Conservation (phyloP, 352 stramenopile genomes). For the Phytophthora ohioensis region DNA sequence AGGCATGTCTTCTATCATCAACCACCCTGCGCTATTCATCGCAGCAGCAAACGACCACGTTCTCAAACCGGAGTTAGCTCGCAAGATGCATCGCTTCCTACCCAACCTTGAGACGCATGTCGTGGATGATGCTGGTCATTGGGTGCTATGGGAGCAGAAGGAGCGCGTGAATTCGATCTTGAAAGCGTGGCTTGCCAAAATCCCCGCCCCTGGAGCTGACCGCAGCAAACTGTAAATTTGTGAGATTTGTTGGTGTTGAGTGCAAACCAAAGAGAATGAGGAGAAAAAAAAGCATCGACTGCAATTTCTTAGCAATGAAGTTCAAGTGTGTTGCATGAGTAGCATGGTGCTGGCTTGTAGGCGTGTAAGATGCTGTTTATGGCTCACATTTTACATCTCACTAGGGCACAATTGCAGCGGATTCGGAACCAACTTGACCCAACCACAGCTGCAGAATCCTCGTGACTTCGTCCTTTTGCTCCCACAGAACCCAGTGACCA, state of each 20-base stretch:
- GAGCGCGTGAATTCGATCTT: constrained; percentile 53
- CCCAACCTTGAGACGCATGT: constrained; percentile 63
- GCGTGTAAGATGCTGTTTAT: background rate
- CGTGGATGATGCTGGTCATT: constrained; percentile 64
- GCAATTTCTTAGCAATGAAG: constrained; percentile 2
- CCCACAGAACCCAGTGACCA: constrained; percentile 72
- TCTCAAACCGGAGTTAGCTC: constrained; percentile 62
- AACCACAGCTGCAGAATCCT: constrained; percentile 53
- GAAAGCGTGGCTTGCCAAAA: constrained; percentile 49
- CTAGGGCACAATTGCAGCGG: too few relatives aligned
- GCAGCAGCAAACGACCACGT: constrained; percentile 62
- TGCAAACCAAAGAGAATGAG: background rate
- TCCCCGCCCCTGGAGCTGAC: constrained; percentile 14
- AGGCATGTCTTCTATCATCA: constrained; percentile 38
- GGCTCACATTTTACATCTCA: background rate
- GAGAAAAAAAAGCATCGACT: background rate
- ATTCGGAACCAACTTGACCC: constrained; percentile 17
- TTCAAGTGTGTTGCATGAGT: background rate
- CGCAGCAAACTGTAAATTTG: constrained; percentile 38
- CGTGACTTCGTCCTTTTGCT: constrained; percentile 55
- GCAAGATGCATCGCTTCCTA: constrained; percentile 62
- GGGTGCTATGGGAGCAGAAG: constrained; percentile 69
- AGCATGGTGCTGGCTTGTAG: too few relatives aligned
- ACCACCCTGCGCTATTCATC: constrained; percentile 73
- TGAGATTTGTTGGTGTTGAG: background rate